Conservation (phyloP, 352 stramenopile species). For the Globisporangium barbulae region DNA sequence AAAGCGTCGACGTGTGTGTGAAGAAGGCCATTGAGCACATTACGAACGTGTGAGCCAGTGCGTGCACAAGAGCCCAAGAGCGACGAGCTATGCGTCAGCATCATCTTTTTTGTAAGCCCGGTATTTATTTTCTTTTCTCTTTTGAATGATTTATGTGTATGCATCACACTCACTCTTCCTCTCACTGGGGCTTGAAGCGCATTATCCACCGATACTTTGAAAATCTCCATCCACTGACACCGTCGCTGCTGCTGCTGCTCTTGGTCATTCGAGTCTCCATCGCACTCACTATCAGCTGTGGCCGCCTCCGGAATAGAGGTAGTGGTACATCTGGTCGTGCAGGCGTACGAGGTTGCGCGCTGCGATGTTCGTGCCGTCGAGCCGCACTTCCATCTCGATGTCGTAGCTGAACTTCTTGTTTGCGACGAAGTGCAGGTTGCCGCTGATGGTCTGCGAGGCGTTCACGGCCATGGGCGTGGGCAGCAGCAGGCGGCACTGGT, state of each 20-base stretch:
- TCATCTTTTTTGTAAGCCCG: slow-evolving; percentile 5
- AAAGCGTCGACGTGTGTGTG: slow-evolving; percentile 55
- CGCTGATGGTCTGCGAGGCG: slow-evolving; percentile 82
- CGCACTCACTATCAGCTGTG: slow-evolving; percentile 4
- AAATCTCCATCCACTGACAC: background rate
- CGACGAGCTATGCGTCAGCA: background rate
- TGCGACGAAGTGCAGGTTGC: slow-evolving; percentile 88
- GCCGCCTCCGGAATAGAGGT: slow-evolving; percentile 60
- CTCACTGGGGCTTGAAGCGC: background rate
- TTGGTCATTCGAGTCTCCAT: background rate
- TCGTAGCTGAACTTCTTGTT: slow-evolving; percentile 98
- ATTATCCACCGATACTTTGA: background rate
- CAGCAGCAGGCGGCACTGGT: slow-evolving; percentile 93
- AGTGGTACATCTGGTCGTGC: slow-evolving; percentile 96
- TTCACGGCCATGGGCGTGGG: slow-evolving; percentile 91
- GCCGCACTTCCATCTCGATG: slow-evolving; percentile 85
- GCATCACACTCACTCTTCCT: background rate
- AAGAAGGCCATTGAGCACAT: slow-evolving; percentile 70
- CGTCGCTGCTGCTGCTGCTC: background rate
- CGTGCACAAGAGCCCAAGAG: background rate
- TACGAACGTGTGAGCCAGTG: slow-evolving; percentile 36
- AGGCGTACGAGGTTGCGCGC: slow-evolving; percentile 86
- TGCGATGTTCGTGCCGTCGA: slow-evolving; percentile 87
- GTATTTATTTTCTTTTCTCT: slow-evolving; percentile 8
- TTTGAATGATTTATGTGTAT: slow-evolving; percentile 1